phyloP scores from a whole-genome alignment of 495 filamentous ascomycete species.

The Aspergillus cristatus region DNA sequence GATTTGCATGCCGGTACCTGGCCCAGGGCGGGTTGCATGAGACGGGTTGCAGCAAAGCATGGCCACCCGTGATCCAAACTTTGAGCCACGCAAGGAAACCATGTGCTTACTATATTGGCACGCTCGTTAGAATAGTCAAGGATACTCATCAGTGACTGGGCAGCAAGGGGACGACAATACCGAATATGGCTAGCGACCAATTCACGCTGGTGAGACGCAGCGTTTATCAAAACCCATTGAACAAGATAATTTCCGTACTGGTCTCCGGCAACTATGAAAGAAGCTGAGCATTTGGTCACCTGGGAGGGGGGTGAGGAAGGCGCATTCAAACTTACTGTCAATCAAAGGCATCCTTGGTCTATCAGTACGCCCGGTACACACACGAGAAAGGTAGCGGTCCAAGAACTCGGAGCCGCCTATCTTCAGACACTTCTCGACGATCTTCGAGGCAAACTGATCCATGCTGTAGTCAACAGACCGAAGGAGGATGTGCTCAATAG shows the following conservation, averaged over 20 bases:
- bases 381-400: constrained; percentile 82
- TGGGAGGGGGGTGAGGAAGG: not conserved
- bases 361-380: constrained; percentile 83
- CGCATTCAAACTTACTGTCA: constrained; percentile 58
- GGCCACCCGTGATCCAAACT: constrained; percentile 94
- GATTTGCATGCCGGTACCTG: constrained; percentile 58
- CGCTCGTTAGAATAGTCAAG: not conserved
- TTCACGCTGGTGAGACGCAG: constrained; percentile 78
- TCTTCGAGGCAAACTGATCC: constrained; percentile 98
- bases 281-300: constrained; percentile 16
- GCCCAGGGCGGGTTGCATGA: constrained; percentile 73
- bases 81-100: constrained; percentile 96
- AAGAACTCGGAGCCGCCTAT: constrained; percentile 89
- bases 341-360: constrained; percentile 94
- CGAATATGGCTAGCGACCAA: constrained; percentile 87
- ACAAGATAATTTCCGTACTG: constrained; percentile 98
- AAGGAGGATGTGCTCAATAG: constrained; percentile 87
- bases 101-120: constrained; percentile 77
- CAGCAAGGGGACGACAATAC: constrained; percentile 24
- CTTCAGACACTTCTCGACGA: constrained; percentile 98
- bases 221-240: constrained; percentile 89
- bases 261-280: constrained; percentile 73
- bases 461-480: constrained; percentile 95
- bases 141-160: not conserved
- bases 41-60: constrained; percentile 98